phyloP scores from a whole-genome alignment of 2,329 filamentous ascomycete species.

The Nothomitra cinnamomea region DNA sequence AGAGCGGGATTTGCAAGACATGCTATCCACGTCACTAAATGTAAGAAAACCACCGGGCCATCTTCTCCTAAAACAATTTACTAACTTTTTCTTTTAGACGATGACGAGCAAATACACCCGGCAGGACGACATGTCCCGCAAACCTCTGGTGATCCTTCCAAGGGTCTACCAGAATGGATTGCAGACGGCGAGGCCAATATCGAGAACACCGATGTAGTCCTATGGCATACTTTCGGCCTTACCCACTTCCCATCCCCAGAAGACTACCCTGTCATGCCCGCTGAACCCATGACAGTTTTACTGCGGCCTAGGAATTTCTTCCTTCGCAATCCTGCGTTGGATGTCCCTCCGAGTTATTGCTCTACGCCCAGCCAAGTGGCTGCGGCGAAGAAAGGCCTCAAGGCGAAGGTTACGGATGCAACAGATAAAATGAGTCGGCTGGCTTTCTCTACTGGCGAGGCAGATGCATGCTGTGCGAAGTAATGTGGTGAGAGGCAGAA shows the following conservation, averaged over 20 bases:
- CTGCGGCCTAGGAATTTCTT: conserved; percentile 74
- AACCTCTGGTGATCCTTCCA: conserved; percentile 61
- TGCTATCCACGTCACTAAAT: conserved; percentile 76
- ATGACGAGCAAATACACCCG: conserved; percentile 66
- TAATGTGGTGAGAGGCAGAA: neutral
- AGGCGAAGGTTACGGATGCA: conserved; percentile 15
- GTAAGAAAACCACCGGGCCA: conserved; percentile 34
- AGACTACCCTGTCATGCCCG: conserved; percentile 86
- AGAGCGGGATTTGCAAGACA: conserved; percentile 75
- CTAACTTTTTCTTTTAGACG: conserved; percentile 32
- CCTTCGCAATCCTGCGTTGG: conserved; percentile 57
- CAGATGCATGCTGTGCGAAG: neutral
- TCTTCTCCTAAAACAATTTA: conserved; percentile 1
- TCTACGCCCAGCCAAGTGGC: conserved; percentile 54
- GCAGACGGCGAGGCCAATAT: conserved; percentile 34
- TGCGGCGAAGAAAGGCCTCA: conserved; percentile 26
- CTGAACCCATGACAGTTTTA: conserved; percentile 66
- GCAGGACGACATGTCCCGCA: conserved; percentile 79
- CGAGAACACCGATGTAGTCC: conserved; percentile 69
- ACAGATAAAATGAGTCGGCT: conserved; percentile 32
- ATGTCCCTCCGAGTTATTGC: conserved; percentile 62
- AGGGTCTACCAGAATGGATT: conserved; percentile 62
- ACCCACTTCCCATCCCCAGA: conserved; percentile 81
- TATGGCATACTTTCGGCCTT: conserved; percentile 89
- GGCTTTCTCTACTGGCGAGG: conserved; percentile 13